phyloP scores from a whole-genome alignment of 164 flowering plant genomes.

The Chimonanthus salicifolius region DNA sequence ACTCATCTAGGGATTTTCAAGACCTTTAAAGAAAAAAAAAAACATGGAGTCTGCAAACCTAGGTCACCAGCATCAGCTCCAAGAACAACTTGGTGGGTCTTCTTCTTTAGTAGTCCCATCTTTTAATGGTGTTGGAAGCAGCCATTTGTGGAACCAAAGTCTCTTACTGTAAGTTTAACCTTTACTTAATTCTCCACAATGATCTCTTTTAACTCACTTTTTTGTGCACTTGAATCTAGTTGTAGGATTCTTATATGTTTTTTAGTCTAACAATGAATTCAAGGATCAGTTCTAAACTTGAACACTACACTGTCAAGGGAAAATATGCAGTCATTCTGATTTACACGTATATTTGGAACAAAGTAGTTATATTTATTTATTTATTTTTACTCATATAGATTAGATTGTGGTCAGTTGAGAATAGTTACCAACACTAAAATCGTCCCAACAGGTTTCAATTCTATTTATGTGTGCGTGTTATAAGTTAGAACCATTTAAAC shows the following conservation, averaged over 20 bases:
- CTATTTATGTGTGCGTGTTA: too few species aligned
- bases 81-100: conserved; percentile 40
- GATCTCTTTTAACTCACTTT: conserved; percentile 6
- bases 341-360: too few species aligned
- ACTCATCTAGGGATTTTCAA: conserved; percentile 70
- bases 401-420: not conserved
- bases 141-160: conserved; percentile 46
- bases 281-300: not conserved
- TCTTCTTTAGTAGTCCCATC: conserved; percentile 40
- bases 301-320: too few species aligned
- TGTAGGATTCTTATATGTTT: too few species aligned
- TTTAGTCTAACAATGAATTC: too few species aligned
- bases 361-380: too few species aligned
- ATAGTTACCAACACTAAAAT: not conserved
- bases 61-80: conserved; percentile 49
- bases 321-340: too few species aligned
- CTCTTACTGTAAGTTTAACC: conserved; percentile 46
- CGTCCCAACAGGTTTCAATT: not conserved
- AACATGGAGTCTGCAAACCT: conserved; percentile 78
- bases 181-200: not conserved
- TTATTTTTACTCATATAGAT: not conserved
- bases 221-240: not conserved
- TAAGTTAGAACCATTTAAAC: too few species aligned
- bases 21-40: conserved; percentile 14
- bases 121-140: conserved; percentile 34